These are phyloP conservation scores for Aspergillus viridinutans DNA, from an alignment of 2,329 filamentous ascomycete genomes.

Conservation along the genomic window DNA sequence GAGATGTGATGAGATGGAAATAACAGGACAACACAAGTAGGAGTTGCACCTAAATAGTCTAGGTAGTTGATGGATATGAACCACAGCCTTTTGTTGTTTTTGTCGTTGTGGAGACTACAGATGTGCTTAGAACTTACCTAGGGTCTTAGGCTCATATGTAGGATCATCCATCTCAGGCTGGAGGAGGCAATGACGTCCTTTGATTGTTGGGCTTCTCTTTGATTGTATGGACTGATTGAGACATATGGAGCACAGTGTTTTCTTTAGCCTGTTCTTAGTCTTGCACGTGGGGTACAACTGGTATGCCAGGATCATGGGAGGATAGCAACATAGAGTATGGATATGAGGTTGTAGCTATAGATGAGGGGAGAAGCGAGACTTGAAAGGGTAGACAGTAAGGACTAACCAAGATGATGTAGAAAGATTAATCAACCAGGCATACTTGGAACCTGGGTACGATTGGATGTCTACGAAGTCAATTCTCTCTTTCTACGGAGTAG, in stretches of 20 bases:
- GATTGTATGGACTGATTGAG: neutral
- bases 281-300: neutral
- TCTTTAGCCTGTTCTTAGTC: neutral
- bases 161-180: neutral
- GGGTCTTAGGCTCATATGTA: neutral
- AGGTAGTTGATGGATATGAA: neutral
- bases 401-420: too few relatives aligned
- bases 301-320: neutral
- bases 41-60: neutral
- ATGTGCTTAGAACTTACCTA: neutral
- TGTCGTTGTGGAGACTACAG: neutral
- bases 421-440: neutral
- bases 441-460: neutral
- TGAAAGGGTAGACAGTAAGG: too few relatives aligned
- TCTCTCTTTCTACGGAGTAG: too few relatives aligned
- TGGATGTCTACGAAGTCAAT: neutral
- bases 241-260: neutral
- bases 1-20: neutral
- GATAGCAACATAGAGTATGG: neutral
- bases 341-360: neutral
- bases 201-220: too few relatives aligned
- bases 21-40: neutral
- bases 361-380: too few relatives aligned
- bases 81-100: neutral
- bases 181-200: neutral